These are phyloP conservation scores for Geotrichum australiense DNA, from an alignment of 1,139 yeast species.

Conservation along the genomic window DNA sequence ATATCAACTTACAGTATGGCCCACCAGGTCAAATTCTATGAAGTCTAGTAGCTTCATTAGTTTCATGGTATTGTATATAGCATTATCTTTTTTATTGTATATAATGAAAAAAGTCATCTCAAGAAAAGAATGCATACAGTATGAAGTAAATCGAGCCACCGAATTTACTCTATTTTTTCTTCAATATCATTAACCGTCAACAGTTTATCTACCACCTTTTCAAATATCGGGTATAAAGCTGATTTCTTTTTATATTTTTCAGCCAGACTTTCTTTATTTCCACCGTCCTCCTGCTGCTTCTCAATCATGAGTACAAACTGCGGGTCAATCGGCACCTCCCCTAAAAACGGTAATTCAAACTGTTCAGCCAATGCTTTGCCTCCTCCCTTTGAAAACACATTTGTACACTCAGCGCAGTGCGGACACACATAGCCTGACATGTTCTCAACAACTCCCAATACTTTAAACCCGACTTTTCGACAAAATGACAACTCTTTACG, in stretches of 20 bases:
- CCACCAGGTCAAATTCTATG: no score
- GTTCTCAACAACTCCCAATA: constrained; percentile 87
- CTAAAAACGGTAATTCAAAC: constrained; percentile 61
- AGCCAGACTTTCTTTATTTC: constrained; percentile 22
- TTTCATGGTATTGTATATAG: no score
- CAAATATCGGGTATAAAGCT: constrained; percentile 43
- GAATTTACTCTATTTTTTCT: background rate
- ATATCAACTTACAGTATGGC: no score
- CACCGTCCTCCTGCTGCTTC: constrained; percentile 23
- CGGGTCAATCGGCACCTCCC: constrained; percentile 91
- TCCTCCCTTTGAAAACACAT: constrained; percentile 93
- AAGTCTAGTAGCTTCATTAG: no score
- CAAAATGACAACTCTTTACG: constrained; percentile 91
- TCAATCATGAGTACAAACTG: constrained; percentile 81
- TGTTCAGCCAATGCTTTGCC: constrained; percentile 63
- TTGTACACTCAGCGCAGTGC: constrained; percentile 76
- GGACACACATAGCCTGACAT: constrained; percentile 98
- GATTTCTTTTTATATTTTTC: constrained; percentile 37
- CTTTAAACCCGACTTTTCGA: constrained; percentile 68
- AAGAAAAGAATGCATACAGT: no score
- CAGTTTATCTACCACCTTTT: constrained; percentile 41
- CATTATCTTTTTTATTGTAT: no score
- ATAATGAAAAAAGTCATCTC: no score
- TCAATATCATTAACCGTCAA: constrained; percentile 1
- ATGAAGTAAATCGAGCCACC: no score